Percentiles rank a stretch among this genome's conserved stretches.
Conservation (phyloP, 768 basidiomycete genomes). For the Mycena galopus region DNA sequence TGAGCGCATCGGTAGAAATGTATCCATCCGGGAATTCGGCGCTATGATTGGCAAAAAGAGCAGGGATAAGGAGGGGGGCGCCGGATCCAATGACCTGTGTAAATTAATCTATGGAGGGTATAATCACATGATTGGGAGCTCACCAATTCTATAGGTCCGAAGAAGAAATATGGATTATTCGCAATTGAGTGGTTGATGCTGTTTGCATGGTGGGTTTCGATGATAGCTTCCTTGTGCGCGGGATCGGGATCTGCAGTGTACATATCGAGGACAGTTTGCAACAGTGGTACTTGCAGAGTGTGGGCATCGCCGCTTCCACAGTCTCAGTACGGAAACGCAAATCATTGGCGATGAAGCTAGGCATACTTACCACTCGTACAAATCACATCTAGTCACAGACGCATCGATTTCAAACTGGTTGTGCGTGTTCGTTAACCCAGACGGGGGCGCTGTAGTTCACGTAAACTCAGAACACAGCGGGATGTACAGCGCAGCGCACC, state of each 20-base stretch:
- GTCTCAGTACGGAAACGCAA: not conserved
- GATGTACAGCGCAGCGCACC: not conserved
- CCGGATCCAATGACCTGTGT: not conserved
- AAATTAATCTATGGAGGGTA: not conserved
- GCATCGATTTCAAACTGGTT: conserved; percentile 23
- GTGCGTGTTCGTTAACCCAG: conserved; percentile 10
- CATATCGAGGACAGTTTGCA: not conserved
- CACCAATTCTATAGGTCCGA: conserved; percentile 21
- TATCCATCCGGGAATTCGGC: not conserved
- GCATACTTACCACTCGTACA: conserved; percentile 3
- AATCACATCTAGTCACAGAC: conserved; percentile 12
- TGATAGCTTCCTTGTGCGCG: not conserved
- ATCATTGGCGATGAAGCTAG: not conserved
- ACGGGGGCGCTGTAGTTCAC: not conserved
- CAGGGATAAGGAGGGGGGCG: not conserved
- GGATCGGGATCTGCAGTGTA: not conserved
- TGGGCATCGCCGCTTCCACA: not conserved
- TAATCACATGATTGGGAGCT: not conserved
- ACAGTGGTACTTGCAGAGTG: not conserved
- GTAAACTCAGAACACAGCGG: not conserved
- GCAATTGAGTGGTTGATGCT: not conserved
- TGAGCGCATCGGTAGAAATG: conserved; percentile 2
- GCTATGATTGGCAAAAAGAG: conserved; percentile 15
- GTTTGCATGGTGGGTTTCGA: not conserved
- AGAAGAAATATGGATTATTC: conserved; percentile 19